phyloP scores from a whole-genome alignment of 495 filamentous ascomycete genomes.

The Bacidia rubella region DNA sequence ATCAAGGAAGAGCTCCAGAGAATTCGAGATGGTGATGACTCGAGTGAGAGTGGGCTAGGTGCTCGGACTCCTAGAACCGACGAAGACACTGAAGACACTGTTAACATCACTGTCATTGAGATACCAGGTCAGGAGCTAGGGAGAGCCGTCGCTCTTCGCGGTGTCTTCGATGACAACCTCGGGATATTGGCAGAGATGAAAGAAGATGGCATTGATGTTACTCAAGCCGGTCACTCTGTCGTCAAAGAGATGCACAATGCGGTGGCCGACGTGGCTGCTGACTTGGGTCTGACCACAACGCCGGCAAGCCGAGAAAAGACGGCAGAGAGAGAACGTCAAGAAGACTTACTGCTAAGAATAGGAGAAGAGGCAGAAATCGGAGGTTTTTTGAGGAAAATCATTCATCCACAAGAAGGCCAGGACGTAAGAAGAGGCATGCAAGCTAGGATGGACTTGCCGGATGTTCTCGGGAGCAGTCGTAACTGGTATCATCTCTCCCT shows the following conservation, averaged over 20 bases:
- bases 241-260: conserved; percentile 73
- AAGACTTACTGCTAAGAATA: conserved; percentile 74
- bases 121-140: conserved; percentile 66
- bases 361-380: conserved; percentile 68
- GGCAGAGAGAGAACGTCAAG: conserved; percentile 63
- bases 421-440: conserved; percentile 58
- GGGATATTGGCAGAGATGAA: conserved; percentile 97
- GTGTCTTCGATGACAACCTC: conserved; percentile 79
- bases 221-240: conserved; percentile 58
- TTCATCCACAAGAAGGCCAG: conserved; percentile 65
- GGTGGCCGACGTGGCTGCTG: conserved; percentile 62
- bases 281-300: conserved; percentile 63
- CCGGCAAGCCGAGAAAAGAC: conserved; percentile 56
- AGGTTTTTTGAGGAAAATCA: conserved; percentile 67
- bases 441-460: conserved; percentile 61
- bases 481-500: conserved; percentile 92
- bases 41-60: conserved; percentile 44
- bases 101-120: conserved; percentile 79
- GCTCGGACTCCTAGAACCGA: conserved; percentile 45
- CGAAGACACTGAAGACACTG: conserved; percentile 65
- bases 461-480: conserved; percentile 60
- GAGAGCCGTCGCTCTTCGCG: conserved; percentile 73
- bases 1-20: conserved; percentile 60
- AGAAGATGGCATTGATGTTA: conserved; percentile 70
- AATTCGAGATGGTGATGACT: conserved; percentile 46